Conservation (phyloP, 768 basidiomycete species). For the Tephrocybe sp. region DNA sequence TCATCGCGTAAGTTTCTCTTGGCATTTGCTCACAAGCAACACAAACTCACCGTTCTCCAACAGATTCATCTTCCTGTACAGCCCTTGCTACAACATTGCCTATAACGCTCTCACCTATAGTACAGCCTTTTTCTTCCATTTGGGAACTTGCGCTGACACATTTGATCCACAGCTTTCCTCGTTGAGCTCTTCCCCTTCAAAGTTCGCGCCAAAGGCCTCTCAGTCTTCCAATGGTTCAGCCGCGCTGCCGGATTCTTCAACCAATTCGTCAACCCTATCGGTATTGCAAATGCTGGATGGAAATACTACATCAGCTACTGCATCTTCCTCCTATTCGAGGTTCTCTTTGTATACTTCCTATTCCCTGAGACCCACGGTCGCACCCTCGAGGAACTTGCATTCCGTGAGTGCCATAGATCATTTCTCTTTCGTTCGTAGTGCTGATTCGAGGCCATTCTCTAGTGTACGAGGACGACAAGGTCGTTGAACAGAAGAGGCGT, state of each 20-base stretch:
- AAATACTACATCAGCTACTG: constrained; percentile 58
- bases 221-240: constrained; percentile 58
- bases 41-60: background rate
- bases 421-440: too few relatives aligned
- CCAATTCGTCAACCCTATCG: constrained; percentile 65
- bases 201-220: constrained; percentile 57
- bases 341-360: constrained; percentile 55
- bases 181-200: constrained; percentile 71
- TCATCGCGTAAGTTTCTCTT: constrained; percentile 39
- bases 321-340: constrained; percentile 51
- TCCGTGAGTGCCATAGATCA: constrained; percentile 37
- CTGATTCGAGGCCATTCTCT: constrained; percentile 1
- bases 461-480: constrained; percentile 45
- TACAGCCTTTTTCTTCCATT: background rate
- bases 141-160: constrained; percentile 33
- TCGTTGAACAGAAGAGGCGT: constrained; percentile 38
- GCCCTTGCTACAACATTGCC: constrained; percentile 52
- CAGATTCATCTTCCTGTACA: constrained; percentile 57
- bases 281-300: constrained; percentile 56
- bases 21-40: background rate
- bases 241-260: constrained; percentile 60
- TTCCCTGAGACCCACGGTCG: constrained; percentile 59
- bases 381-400: constrained; percentile 57
- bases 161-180: constrained; percentile 47
- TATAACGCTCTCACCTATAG: constrained; percentile 59